Percentiles rank a stretch among this genome's conserved stretches.
Conservation (phyloP, 2,329 filamentous ascomycete genomes). For the Aspergillus novofumigatus region DNA sequence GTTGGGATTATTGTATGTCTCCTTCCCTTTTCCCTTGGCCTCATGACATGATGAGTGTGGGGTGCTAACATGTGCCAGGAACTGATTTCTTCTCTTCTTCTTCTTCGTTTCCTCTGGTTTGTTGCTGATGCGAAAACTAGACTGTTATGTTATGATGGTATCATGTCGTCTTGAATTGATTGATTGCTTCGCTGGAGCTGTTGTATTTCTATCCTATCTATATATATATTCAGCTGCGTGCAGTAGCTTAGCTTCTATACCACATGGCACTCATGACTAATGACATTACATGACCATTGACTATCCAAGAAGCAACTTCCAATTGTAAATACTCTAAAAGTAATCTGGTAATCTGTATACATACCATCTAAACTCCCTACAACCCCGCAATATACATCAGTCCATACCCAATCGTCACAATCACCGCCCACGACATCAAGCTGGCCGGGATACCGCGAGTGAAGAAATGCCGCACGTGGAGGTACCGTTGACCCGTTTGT, state of each 20-base stretch:
- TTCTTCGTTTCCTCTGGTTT: not conserved
- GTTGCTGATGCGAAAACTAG: not conserved
- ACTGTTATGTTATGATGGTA: too few relatives aligned
- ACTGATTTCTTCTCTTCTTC: not conserved
- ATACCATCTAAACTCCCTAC: not conserved
- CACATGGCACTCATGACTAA: not conserved
- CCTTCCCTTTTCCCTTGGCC: not conserved
- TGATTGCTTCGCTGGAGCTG: not conserved
- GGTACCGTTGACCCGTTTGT: slow-evolving; percentile 82
- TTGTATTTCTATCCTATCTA: not conserved
- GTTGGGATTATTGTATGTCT: slow-evolving; percentile 68
- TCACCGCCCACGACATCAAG: slow-evolving; percentile 72
- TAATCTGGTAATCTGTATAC: too few relatives aligned
- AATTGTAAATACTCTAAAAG: not conserved
- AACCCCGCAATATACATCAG: slow-evolving; percentile 75
- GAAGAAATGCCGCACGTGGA: slow-evolving; percentile 90
- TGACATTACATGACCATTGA: not conserved
- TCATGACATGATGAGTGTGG: not conserved
- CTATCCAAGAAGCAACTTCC: not conserved
- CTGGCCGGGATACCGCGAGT: slow-evolving; percentile 87
- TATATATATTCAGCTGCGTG: not conserved
- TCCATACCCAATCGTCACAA: slow-evolving; percentile 85
- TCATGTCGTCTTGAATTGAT: too few relatives aligned
- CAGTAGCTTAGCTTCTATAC: not conserved
- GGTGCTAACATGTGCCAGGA: not conserved